phyloP scores from a whole-genome alignment of 768 basidiomycete genomes.

The Serpula lacrymans region DNA sequence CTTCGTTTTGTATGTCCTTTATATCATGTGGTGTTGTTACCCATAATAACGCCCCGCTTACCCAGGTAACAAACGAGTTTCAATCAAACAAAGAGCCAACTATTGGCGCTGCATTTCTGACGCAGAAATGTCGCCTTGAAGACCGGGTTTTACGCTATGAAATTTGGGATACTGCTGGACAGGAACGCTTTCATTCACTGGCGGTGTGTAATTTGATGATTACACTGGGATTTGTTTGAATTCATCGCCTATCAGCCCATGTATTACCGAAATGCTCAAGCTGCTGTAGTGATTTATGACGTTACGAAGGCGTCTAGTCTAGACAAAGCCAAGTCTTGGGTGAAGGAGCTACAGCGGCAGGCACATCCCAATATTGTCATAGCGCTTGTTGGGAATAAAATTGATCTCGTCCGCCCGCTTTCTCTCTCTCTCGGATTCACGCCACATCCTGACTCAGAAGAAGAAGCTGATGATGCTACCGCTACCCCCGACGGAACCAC shows the following conservation, averaged over 20 bases:
- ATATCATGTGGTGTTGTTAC: constrained; percentile 11
- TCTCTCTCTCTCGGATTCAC: constrained; percentile 45
- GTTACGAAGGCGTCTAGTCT: constrained; percentile 93
- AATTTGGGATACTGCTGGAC: constrained; percentile 96
- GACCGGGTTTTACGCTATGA: constrained; percentile 92
- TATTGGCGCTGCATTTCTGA: constrained; percentile 94
- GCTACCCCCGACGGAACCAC: constrained; percentile 74
- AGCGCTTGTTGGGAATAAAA: constrained; percentile 96
- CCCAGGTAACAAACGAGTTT: constrained; percentile 92
- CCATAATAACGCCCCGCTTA: background rate
- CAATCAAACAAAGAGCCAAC: constrained; percentile 99
- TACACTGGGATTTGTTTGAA: constrained; percentile 9
- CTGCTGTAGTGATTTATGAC: constrained; percentile 98
- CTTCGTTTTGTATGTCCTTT: constrained; percentile 79
- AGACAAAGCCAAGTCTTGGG: constrained; percentile 99
- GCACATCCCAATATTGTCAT: constrained; percentile 99
- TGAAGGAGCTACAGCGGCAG: constrained; percentile 97
- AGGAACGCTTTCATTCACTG: constrained; percentile 96
- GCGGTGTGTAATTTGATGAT: constrained; percentile 70
- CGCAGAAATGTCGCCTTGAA: constrained; percentile 93
- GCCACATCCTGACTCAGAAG: constrained; percentile 68
- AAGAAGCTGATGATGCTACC: constrained; percentile 91
- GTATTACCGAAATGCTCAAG: constrained; percentile 98
- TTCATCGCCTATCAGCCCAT: constrained; percentile 62
- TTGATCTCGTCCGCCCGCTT: constrained; percentile 80